Base-by-base conservation (phyloP, 2,329 filamentous ascomycete genomes). In the Coniochaeta prunicola region DNA sequence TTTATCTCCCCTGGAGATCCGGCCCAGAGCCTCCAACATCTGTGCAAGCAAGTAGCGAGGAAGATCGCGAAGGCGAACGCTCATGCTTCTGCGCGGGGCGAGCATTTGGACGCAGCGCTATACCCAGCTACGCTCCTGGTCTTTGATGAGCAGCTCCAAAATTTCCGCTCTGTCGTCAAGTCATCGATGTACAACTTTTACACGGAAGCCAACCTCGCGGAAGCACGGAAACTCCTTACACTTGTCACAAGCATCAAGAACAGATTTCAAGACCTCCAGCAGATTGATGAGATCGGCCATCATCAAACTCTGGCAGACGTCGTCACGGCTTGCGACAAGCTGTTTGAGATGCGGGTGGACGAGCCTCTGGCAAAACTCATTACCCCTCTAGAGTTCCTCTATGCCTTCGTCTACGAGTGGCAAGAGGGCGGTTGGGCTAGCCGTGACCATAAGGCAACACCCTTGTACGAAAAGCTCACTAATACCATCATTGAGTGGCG, bases 351-450 rank as follows among this genome's bases (percentile, higher is more conserved):
- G 65, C 80, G 84, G 24, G 87, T 97, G 65, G 83, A 84, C 1
- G 92, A 96, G 59, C 92, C 94, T 0, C 78, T 99, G 4, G 92
- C 92, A 1, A 92, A 89, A 67, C 86, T 96, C 59, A 83, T 99
- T 57, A 90, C 89, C 1, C 91, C 89, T 68, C 81, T 94, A 3
- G 96, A 99, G 72, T 91, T 93, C 63, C 79, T 99, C 4, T 90
- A 97, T 73, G 81, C 80, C 0, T 87, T 88, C 64, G 84, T 99
- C 55, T 88, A 97, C 63, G 92, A 97, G 73, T 99, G 94, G 94
- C 92, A 99, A 70, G 85, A 85, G 68, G 84, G 85, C 34, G 87
- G 89, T 45, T 92, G 96, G 73, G 92, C 93, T 3, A 96, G 91
- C 75, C 85, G 85, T 62, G 84, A 89, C 38, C 90, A 90, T 70